phyloP scores from a whole-genome alignment of 225 moss, liverwort and hornwort species.

The Antitrichia curtipendula region DNA sequence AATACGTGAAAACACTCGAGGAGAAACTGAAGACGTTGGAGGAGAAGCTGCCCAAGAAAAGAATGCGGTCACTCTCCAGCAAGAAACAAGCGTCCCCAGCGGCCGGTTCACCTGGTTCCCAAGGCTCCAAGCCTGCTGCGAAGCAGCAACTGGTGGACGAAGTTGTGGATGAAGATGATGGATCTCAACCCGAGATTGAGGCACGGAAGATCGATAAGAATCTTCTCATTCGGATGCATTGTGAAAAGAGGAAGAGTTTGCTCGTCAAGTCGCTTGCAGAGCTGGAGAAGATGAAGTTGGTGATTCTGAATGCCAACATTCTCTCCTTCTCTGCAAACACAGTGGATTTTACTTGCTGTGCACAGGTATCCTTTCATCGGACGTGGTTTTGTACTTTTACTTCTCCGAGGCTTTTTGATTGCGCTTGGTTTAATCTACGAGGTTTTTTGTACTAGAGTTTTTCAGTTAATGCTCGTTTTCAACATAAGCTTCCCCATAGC shows the following conservation, averaged over 20 bases:
- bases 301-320: slow-evolving; percentile 69
- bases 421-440: not conserved
- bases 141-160: slow-evolving; percentile 20
- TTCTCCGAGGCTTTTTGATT: not conserved
- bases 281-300: slow-evolving; percentile 75
- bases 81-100: slow-evolving; percentile 1
- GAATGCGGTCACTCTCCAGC: slow-evolving; percentile 48
- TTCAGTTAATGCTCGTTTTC: not conserved
- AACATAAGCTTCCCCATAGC: too few relatives aligned
- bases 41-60: slow-evolving; percentile 76
- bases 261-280: slow-evolving; percentile 69
- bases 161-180: slow-evolving; percentile 39
- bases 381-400: not conserved
- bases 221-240: slow-evolving; percentile 83
- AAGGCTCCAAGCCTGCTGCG: not conserved
- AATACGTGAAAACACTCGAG: slow-evolving; percentile 83
- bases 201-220: slow-evolving; percentile 76
- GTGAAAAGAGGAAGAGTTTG: slow-evolving; percentile 65
- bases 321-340: slow-evolving; percentile 71
- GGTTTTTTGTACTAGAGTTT: too few relatives aligned
- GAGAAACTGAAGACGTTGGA: slow-evolving; percentile 80
- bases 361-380: slow-evolving; percentile 30
- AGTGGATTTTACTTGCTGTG: slow-evolving; percentile 71
- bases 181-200: slow-evolving; percentile 73
- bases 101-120: not conserved